phyloP scores from a whole-genome alignment of 768 basidiomycete species.

The Trametes gibbosa region DNA sequence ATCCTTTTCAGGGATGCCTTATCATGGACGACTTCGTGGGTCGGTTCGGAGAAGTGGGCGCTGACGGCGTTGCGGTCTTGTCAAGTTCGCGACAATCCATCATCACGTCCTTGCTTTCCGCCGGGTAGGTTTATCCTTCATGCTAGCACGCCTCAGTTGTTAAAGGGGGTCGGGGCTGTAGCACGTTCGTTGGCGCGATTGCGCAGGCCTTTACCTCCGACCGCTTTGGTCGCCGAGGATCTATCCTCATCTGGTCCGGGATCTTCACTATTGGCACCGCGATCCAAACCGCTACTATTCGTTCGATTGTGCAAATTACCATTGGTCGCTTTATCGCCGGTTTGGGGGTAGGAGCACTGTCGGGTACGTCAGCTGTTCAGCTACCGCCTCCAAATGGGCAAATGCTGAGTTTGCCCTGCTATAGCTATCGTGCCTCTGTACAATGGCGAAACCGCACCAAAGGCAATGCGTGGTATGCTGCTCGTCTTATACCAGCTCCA shows the following conservation, averaged over 20 bases:
- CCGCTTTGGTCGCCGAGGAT: conserved; percentile 65
- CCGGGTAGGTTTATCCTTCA: conserved; percentile 46
- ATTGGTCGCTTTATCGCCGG: conserved; percentile 76
- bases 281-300: conserved; percentile 64
- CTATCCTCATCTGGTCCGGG: conserved; percentile 72
- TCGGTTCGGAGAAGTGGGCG: conserved; percentile 58
- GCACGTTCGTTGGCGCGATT: conserved; percentile 48
- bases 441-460: conserved; percentile 77
- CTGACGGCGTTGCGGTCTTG: conserved; percentile 48
- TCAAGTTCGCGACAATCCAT: conserved; percentile 68
- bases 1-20: conserved; percentile 55
- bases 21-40: conserved; percentile 77
- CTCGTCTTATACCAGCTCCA: conserved; percentile 77
- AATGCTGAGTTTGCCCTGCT: background rate
- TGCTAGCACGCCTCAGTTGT: conserved; percentile 49
- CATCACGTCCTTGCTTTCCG: conserved; percentile 75
- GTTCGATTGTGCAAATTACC: conserved; percentile 62
- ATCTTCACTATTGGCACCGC: conserved; percentile 70
- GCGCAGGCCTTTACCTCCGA: conserved; percentile 75
- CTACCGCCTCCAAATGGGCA: too few species aligned
- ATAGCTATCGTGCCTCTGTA: conserved; percentile 44
- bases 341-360: conserved; percentile 73
- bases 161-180: conserved; percentile 18
- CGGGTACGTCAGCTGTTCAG: conserved; percentile 38
- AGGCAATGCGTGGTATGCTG: conserved; percentile 66